phyloP scores from a whole-genome alignment of 768 basidiomycete species.

The Antrodiella citrinella region DNA sequence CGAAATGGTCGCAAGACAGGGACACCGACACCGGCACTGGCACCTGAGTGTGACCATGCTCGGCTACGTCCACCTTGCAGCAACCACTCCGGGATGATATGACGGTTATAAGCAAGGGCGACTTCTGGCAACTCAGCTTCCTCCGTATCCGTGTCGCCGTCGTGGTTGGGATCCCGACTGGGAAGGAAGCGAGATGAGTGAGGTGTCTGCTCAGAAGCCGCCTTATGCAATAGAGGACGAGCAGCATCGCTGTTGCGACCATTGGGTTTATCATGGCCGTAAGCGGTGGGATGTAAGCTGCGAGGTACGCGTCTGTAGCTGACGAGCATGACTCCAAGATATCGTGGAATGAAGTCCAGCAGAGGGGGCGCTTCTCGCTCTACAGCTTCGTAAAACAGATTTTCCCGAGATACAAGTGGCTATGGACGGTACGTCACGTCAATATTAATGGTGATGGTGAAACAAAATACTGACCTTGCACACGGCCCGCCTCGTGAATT shows the following conservation, averaged over 20 bases:
- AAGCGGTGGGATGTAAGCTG: constrained; percentile 12
- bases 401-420: constrained; percentile 96
- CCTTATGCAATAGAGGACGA: constrained; percentile 22
- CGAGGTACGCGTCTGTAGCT: constrained; percentile 75
- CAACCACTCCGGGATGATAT: constrained; percentile 94
- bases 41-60: constrained; percentile 38
- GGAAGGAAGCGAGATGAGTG: neutral
- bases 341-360: constrained; percentile 92
- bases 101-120: constrained; percentile 83
- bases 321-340: constrained; percentile 97
- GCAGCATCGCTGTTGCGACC: constrained; percentile 1
- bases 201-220: constrained; percentile 18
- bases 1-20: constrained; percentile 30
- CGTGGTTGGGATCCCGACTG: constrained; percentile 18
- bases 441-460: constrained; percentile 8
- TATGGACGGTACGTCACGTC: constrained; percentile 24
- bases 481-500: constrained; percentile 94
- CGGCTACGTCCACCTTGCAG: constrained; percentile 39
- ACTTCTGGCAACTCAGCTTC: constrained; percentile 94
- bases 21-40: constrained; percentile 19
- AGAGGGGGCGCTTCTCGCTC: constrained; percentile 91
- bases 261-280: constrained; percentile 9
- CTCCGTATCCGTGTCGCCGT: constrained; percentile 39
- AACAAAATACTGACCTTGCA: constrained; percentile 74
- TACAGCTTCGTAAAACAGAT: constrained; percentile 95